Percentiles rank a stretch among this genome's conserved stretches.
phyloP scores from a whole-genome alignment of 1,284 basidiomycete genomes.

The Grifola frondosa region DNA sequence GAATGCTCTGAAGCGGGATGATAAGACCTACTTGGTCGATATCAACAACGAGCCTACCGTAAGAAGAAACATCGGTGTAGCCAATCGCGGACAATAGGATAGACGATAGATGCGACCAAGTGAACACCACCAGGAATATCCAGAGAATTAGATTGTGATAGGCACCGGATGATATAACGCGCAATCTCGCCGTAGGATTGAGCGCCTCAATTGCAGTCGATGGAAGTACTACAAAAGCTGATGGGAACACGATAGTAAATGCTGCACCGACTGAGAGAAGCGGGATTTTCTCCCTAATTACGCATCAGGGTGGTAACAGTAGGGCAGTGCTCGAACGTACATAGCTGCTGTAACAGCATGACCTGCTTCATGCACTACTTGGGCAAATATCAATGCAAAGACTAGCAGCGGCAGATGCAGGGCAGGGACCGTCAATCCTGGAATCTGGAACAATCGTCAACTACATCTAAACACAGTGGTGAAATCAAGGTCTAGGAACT shows the following conservation, averaged over 20 bases:
- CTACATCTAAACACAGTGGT: conserved; percentile 4
- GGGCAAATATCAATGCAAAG: conserved; percentile 53
- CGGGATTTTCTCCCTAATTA: conserved; percentile 1
- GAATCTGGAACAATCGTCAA: conserved; percentile 50
- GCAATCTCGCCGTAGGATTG: conserved; percentile 42
- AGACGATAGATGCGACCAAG: conserved; percentile 10
- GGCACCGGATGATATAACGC: conserved; percentile 64
- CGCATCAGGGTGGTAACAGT: background rate
- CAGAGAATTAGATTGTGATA: conserved; percentile 56
- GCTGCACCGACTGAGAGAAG: conserved; percentile 26
- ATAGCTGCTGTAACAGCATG: conserved; percentile 67
- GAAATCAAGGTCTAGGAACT: background rate
- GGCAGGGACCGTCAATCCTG: conserved; percentile 73
- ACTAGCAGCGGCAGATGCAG: conserved; percentile 61
- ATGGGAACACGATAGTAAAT: conserved; percentile 57
- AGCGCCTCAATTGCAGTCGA: conserved; percentile 40
- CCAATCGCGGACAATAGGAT: conserved; percentile 38
- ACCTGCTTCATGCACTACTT: conserved; percentile 69
- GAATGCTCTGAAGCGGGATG: conserved; percentile 12
- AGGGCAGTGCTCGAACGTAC: conserved; percentile 41
- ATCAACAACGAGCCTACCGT: conserved; percentile 51
- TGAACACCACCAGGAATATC: conserved; percentile 15
- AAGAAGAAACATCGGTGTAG: conserved; percentile 48
- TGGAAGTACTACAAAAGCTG: conserved; percentile 68
- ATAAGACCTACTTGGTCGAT: conserved; percentile 45